Evolutionary conservation across 2,329 filamentous ascomycete genomes (phyloP).

Genomic region (Aureobasidium namibiae): DNA sequence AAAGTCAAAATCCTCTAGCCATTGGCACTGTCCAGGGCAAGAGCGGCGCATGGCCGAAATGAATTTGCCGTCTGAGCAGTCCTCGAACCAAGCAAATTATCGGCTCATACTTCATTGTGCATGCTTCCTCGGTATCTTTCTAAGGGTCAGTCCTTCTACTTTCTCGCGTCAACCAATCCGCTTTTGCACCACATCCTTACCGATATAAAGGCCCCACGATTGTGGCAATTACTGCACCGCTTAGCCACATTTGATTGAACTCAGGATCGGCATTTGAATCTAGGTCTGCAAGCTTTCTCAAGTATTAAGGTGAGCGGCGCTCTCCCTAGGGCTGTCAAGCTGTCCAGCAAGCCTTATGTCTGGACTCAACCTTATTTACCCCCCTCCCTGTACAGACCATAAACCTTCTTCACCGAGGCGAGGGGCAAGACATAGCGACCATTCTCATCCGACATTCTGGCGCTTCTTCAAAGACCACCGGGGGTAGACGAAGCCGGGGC

Average conservation of each 20-base stretch:
- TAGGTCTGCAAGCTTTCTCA: neutral
- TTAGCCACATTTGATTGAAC: neutral
- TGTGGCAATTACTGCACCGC: conserved; percentile 1
- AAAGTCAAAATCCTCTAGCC: neutral
- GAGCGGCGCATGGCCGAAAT: neutral
- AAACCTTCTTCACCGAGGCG: neutral
- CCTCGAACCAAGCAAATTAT: neutral
- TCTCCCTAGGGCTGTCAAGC: neutral
- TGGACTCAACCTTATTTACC: conserved; percentile 1
- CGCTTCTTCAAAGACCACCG: neutral
- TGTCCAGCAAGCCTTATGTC: neutral
- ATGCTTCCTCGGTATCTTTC: neutral
- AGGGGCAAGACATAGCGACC: neutral
- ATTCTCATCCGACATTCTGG: neutral
- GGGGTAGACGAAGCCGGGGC: neutral
- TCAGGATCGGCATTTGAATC: neutral
- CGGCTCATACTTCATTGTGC: neutral
- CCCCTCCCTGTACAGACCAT: neutral
- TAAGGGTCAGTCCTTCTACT: neutral
- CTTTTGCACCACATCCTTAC: neutral
- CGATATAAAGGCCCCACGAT: neutral
- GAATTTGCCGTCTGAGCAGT: neutral
- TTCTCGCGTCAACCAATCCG: neutral
- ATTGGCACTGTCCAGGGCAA: neutral
- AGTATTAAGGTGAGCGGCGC: neutral